Percentiles rank a stretch among this genome's conserved stretches.
Evolutionary conservation across 768 basidiomycete genomes (phyloP).

Genomic region (Porpolomopsis calyptriformis): DNA sequence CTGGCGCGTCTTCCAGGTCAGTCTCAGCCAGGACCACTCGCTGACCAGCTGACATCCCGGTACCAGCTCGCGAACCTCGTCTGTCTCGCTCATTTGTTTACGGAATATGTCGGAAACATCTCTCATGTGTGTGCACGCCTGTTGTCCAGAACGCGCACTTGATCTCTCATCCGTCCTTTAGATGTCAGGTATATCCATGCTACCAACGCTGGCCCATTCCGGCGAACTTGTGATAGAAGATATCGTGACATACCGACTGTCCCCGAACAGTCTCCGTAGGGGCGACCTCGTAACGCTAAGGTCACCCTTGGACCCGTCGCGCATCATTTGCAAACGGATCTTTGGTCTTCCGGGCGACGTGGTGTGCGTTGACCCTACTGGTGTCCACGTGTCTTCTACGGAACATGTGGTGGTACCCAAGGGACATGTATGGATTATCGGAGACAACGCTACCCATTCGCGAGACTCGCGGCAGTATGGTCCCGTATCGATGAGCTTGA

Average conservation of each 20-base stretch:
- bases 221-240: conserved; percentile 61
- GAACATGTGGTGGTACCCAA: conserved; percentile 73
- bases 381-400: conserved; percentile 45
- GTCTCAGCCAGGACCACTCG: neutral
- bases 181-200: conserved; percentile 73
- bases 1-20: neutral
- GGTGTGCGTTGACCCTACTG: conserved; percentile 82
- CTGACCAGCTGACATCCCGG: neutral
- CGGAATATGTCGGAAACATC: conserved; percentile 47
- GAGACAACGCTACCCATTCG: conserved; percentile 78
- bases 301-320: conserved; percentile 58
- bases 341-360: conserved; percentile 85
- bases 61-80: conserved; percentile 42
- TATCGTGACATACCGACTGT: conserved; percentile 41
- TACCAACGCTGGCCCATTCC: conserved; percentile 52
- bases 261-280: conserved; percentile 42
- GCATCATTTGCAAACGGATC: conserved; percentile 78
- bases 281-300: conserved; percentile 70
- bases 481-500: conserved; percentile 72
- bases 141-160: conserved; percentile 3
- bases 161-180: conserved; percentile 17
- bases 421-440: conserved; percentile 84
- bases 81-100: conserved; percentile 53
- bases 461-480: conserved; percentile 90
- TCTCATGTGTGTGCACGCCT: conserved; percentile 32